Conservation (phyloP, 2,329 filamentous ascomycete species). For the Paraphoma chrysanthemicola region DNA sequence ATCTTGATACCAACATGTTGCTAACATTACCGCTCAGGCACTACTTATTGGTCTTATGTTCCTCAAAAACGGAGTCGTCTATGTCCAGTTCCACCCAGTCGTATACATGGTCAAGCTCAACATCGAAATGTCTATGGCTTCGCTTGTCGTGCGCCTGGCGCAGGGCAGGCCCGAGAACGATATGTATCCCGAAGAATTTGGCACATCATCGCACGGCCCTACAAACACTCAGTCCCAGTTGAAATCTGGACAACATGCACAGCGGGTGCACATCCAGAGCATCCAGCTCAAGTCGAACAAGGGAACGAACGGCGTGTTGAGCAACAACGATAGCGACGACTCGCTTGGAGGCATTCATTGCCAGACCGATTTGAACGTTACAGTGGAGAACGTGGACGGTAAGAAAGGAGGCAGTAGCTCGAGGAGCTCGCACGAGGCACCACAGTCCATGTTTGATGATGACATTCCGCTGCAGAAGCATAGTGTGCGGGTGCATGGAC, state of each 20-base stretch:
- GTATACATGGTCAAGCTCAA: conserved; percentile 54
- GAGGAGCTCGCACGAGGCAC: conserved; percentile 27
- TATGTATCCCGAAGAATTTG: conserved; percentile 24
- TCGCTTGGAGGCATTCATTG: conserved; percentile 31
- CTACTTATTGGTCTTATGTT: conserved; percentile 51
- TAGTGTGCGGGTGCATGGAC: background rate
- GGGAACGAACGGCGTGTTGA: conserved; percentile 15
- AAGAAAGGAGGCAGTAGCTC: conserved; percentile 17
- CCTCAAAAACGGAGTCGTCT: conserved; percentile 45
- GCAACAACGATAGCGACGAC: conserved; percentile 32
- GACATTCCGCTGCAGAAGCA: conserved; percentile 32
- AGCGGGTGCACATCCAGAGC: conserved; percentile 20
- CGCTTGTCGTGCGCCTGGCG: conserved; percentile 49
- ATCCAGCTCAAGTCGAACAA: conserved; percentile 23
- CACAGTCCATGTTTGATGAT: conserved; percentile 33
- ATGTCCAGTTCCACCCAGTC: conserved; percentile 52
- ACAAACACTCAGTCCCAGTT: conserved; percentile 22
- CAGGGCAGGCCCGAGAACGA: conserved; percentile 37
- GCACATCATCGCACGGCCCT: conserved; percentile 12
- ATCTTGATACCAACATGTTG: background rate
- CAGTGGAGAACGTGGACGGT: conserved; percentile 19
- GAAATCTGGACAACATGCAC: conserved; percentile 15
- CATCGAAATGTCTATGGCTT: conserved; percentile 55
- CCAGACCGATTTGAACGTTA: conserved; percentile 32
- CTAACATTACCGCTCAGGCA: conserved; percentile 13